Base-by-base conservation (phyloP, 148 eudicot genomes). In the Silene latifolia region DNA sequence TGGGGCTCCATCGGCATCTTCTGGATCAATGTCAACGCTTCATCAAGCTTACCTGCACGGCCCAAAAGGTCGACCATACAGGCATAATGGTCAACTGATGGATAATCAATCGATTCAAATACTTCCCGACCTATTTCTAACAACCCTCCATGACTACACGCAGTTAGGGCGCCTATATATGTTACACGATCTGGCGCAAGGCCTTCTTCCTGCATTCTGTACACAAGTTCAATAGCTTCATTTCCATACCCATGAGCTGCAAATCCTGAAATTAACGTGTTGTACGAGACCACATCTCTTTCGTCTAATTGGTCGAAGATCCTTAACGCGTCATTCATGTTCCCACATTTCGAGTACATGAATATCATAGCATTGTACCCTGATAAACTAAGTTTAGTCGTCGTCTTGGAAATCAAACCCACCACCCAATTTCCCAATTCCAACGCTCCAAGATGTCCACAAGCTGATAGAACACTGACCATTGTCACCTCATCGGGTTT, bases 1-100 rank as follows among this genome's bases (percentile, higher is more conserved):
- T 85, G 86, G 62, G 94, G 88, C 29, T 72, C 72, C 85, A 88
- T 82, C 2, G 90, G 87, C 94, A 90, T 90, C 48, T 48, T 82
- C 15, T 82, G 82, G 5, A 88, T 73, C 59, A 88, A 57, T 59
- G 72, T 67, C 68, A 77, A 75, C 51, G 94, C 91, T 82, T 88
- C 87, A 57, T 88, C 87, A 10, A 90, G 75, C 75, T 85, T 64
- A n/a, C 94, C 94, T 48, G 78, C 83, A 23, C 94, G 78, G 24
- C 91, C 89, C 39, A 88, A 82, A 72, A 90, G 84, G 82, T 90
- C 94, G 72, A 90, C 85, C 86, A 90, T 86, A 82, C 91, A 90
- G 19, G 89, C 89, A 63, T 86, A 88, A 67, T 90, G 91, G 63
- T 90, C 89, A 48, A 81, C 75, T 54, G 88, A 84, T 42, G 89